Base-by-base conservation (phyloP, 2,329 filamentous ascomycete species). In the Periconia digitata region DNA sequence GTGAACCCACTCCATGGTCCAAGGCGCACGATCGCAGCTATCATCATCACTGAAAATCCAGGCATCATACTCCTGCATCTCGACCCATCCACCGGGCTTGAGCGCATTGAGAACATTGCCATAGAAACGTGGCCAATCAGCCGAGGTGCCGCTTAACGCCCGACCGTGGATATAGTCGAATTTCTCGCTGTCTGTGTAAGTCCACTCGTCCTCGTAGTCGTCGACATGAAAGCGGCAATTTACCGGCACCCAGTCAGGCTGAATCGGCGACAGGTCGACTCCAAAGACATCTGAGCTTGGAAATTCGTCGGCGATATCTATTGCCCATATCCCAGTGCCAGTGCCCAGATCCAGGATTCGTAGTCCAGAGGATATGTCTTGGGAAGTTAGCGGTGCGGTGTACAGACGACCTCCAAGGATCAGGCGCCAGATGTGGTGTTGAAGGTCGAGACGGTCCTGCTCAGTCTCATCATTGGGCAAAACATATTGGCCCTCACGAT, bases 201-300 rank as follows among this genome's bases (percentile, higher is more conserved):
- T 52, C 68, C 69, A 72, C 16, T 67, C 59, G 8, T 63, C 51
- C 38, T 70, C 65, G 42, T 63, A 45, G 44, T 72, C 66, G 49
- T 72, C 69, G 43, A 71, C 60, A 46, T 71, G 62, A 55, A 72
- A 71, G 46, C 53, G 56, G 27, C 61, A 58, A 38, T 70, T 72
- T 15, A 62, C 63, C 1, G 69, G 69, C 13, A 60, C 56, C 27
- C 27, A 32, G 27, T 32, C 27, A 4, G 1, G 70, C 58, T 2
- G 58, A 53, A 0, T 69, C 69, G 44, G 62, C 64, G 21, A 37
- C 21, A 27, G 17, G 17, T 27, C 39, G 18, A 17, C 17, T 6
- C 21, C 49, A 36, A 32, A 20, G 8, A 39, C 37, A 21, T 39
- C 17, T 13, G 37, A 20, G 18, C 35, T 43, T 15, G 40, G 24